Percentiles rank a stretch among this genome's conserved stretches.
Conservation (phyloP, 2,329 filamentous ascomycete genomes). For the Trichoderma asperellum region DNA sequence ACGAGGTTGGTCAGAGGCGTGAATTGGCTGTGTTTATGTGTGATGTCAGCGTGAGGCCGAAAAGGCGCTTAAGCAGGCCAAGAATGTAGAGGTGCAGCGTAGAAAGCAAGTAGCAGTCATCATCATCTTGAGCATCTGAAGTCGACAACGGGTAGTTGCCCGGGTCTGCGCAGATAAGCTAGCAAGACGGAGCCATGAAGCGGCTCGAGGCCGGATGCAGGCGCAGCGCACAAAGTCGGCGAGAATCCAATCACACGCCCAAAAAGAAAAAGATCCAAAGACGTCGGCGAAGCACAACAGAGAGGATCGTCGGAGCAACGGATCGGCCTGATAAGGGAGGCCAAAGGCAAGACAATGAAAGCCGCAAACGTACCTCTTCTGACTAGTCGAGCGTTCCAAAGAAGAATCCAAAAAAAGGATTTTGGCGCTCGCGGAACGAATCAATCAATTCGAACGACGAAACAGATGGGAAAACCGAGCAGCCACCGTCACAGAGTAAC, state of each 20-base stretch:
- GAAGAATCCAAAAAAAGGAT: conserved; percentile 6
- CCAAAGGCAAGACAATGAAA: conserved; percentile 15
- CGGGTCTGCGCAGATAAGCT: neutral
- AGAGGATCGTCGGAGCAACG: neutral
- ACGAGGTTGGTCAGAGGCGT: conserved; percentile 29
- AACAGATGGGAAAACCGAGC: neutral
- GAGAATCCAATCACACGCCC: neutral
- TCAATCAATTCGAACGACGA: conserved; percentile 3
- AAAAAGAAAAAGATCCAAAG: neutral
- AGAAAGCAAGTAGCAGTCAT: neutral
- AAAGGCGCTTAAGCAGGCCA: conserved; percentile 17
- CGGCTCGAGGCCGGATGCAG: conserved; percentile 11
- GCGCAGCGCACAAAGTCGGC: conserved; percentile 1
- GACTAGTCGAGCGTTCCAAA: conserved; percentile 1
- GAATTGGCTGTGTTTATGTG: conserved; percentile 38
- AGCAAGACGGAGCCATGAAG: neutral
- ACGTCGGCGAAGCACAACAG: conserved; percentile 15
- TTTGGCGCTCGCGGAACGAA: conserved; percentile 18
- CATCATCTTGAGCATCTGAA: neutral
- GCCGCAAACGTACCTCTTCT: conserved; percentile 24
- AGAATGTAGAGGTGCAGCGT: neutral
- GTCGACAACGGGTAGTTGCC: neutral
- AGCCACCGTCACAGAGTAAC: neutral
- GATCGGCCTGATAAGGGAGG: conserved; percentile 1
- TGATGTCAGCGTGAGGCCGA: conserved; percentile 41